Conservation (phyloP, 2,329 filamentous ascomycete species). For the Colletotrichum sp. region DNA sequence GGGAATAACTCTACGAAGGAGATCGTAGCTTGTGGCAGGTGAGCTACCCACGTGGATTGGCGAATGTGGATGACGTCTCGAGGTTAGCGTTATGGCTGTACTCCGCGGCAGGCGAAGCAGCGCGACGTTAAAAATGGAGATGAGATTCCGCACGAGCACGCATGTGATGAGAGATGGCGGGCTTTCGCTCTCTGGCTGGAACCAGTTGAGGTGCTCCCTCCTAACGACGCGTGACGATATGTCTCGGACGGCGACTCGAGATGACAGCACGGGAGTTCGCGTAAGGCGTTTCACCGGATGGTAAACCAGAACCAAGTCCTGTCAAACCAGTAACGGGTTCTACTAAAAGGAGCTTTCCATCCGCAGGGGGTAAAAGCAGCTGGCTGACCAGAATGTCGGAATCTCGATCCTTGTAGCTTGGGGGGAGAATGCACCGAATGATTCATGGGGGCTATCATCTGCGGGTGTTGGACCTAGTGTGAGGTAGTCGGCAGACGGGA, state of each 20-base stretch:
- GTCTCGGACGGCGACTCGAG: slow-evolving; percentile 1
- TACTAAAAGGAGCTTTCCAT: background rate
- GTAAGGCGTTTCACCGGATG: background rate
- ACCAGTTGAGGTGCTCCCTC: background rate
- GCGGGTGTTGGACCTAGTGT: background rate
- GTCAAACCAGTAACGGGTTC: background rate
- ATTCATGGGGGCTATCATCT: background rate
- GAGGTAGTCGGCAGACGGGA: background rate
- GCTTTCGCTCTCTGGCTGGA: background rate
- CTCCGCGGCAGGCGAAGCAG: background rate
- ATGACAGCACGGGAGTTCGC: background rate
- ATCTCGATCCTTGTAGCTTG: background rate
- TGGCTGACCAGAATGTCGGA: background rate
- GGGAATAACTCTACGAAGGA: background rate
- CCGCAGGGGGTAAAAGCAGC: background rate
- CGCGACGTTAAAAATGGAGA: background rate
- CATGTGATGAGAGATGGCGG: background rate
- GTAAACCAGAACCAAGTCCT: background rate
- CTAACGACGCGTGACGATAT: slow-evolving; percentile 3
- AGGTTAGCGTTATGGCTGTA: background rate
- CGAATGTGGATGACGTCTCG: background rate
- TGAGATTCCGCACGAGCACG: background rate
- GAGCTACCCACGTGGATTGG: background rate
- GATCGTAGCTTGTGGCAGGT: background rate
- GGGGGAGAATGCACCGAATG: background rate